Conservation (phyloP, 2,329 filamentous ascomycete genomes). For the Hirsutella rhossiliensis region DNA sequence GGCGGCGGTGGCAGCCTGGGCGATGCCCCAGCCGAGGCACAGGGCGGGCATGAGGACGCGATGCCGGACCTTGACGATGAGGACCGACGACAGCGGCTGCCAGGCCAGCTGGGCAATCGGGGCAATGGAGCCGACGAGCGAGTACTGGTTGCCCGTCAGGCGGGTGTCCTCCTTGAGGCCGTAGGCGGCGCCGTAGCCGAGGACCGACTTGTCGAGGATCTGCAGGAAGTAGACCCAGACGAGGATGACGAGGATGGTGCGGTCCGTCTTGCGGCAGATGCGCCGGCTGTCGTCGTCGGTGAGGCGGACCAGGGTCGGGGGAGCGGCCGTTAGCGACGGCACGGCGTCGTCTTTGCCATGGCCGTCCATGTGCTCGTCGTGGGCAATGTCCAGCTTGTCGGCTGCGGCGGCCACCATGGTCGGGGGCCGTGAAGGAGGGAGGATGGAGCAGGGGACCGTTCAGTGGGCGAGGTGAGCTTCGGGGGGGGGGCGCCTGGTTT, state of each 20-base stretch:
- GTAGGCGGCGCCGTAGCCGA: constrained; percentile 46
- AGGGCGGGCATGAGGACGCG: constrained; percentile 42
- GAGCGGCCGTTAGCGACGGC: background rate
- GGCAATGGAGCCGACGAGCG: constrained; percentile 42
- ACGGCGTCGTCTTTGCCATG: background rate
- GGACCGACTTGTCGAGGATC: constrained; percentile 45
- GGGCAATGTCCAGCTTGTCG: constrained; percentile 4
- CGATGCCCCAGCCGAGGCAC: constrained; percentile 31
- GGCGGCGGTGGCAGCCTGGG: constrained; percentile 32
- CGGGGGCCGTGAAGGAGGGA: no score
- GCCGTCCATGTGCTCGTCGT: constrained; percentile 2
- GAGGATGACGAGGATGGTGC: constrained; percentile 40
- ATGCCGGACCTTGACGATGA: constrained; percentile 50
- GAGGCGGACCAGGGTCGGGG: constrained; percentile 1
- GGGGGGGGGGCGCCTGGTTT: no score
- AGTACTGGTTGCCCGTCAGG: constrained; percentile 42
- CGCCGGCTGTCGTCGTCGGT: constrained; percentile 17
- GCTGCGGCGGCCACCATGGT: constrained; percentile 1
- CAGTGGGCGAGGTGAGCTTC: no score
- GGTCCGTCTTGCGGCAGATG: constrained; percentile 50
- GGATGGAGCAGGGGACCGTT: no score
- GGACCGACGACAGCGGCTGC: constrained; percentile 46
- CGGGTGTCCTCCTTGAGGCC: constrained; percentile 36
- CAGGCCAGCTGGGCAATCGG: constrained; percentile 48
- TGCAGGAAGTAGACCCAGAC: constrained; percentile 49